A percentile compares a stretch with the other conserved stretches of the same genome.
phyloP scores from a whole-genome alignment of 441 rosid genomes.

The Sinapis alba region DNA sequence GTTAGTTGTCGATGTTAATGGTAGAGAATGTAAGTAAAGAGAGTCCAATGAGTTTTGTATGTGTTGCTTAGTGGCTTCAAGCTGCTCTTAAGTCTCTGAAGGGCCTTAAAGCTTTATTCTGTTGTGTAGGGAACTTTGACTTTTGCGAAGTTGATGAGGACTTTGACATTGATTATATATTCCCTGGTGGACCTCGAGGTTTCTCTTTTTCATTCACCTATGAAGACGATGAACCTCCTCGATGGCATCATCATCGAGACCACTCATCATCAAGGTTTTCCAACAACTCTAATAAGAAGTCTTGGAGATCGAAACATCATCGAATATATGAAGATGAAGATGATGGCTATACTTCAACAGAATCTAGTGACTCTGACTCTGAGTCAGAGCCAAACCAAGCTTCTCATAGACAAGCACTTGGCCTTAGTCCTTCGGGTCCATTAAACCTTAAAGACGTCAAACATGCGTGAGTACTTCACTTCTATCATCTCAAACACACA shows the following conservation, averaged over 20 bases:
- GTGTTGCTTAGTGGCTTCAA: neutral
- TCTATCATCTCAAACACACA: constrained; percentile 16
- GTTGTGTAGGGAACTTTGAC: constrained; percentile 56
- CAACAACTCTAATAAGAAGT: constrained; percentile 36
- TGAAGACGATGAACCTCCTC: constrained; percentile 53
- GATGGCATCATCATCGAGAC: constrained; percentile 41
- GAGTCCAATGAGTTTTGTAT: neutral
- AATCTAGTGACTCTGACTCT: constrained; percentile 38
- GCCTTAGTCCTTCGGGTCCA: constrained; percentile 73
- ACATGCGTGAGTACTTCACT: constrained; percentile 62
- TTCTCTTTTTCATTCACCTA: constrained; percentile 67
- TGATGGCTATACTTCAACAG: constrained; percentile 51
- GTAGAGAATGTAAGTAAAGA: constrained; percentile 4
- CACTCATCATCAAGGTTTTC: constrained; percentile 53
- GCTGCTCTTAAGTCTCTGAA: neutral
- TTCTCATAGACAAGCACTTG: constrained; percentile 80
- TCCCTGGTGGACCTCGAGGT: constrained; percentile 59
- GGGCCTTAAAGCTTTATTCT: neutral
- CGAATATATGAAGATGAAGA: constrained; percentile 46
- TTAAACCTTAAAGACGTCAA: constrained; percentile 76
- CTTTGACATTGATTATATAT: constrained; percentile 53
- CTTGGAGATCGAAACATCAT: constrained; percentile 45
- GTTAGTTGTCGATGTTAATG: neutral
- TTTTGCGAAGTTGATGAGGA: constrained; percentile 65
- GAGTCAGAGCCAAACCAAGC: constrained; percentile 44